These are phyloP conservation scores for Gilbertella persicaria DNA, from an alignment of 371 early-diverging fungal species.

Conservation along the genomic window DNA sequence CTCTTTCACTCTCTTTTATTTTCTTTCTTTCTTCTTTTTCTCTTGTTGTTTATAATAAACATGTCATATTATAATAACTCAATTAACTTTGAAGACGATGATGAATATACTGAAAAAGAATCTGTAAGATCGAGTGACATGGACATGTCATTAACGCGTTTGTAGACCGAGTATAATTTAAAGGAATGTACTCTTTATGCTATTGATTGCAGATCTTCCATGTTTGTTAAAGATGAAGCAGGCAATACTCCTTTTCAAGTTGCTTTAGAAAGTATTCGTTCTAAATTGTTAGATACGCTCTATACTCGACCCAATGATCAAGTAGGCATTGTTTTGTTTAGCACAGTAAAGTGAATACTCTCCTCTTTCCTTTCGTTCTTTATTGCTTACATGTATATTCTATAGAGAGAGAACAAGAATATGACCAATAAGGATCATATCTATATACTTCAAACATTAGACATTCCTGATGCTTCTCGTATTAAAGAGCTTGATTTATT, in stretches of 20 bases:
- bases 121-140: background rate
- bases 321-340: slow-evolving; percentile 65
- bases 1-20: background rate
- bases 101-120: background rate
- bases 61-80: background rate
- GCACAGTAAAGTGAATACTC: slow-evolving; percentile 51
- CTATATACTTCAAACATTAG: slow-evolving; percentile 63
- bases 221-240: slow-evolving; percentile 48
- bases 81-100: background rate
- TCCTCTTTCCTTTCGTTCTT: background rate
- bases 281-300: slow-evolving; percentile 57
- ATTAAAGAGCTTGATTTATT: slow-evolving; percentile 63
- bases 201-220: slow-evolving; percentile 64
- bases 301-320: slow-evolving; percentile 58
- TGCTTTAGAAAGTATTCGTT: slow-evolving; percentile 48
- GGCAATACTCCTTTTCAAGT: slow-evolving; percentile 51
- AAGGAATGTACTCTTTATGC: slow-evolving; percentile 66
- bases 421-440: slow-evolving; percentile 54
- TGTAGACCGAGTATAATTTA: slow-evolving; percentile 12
- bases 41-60: background rate
- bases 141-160: background rate
- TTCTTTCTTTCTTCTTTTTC: background rate
- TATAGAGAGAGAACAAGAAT: slow-evolving; percentile 45
- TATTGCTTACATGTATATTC: background rate
- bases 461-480: slow-evolving; percentile 59